A percentile compares a stretch with the other conserved stretches of the same genome.
Evolutionary conservation across 345 rosid genomes (phyloP).

Genomic region (Salix exigua): DNA sequence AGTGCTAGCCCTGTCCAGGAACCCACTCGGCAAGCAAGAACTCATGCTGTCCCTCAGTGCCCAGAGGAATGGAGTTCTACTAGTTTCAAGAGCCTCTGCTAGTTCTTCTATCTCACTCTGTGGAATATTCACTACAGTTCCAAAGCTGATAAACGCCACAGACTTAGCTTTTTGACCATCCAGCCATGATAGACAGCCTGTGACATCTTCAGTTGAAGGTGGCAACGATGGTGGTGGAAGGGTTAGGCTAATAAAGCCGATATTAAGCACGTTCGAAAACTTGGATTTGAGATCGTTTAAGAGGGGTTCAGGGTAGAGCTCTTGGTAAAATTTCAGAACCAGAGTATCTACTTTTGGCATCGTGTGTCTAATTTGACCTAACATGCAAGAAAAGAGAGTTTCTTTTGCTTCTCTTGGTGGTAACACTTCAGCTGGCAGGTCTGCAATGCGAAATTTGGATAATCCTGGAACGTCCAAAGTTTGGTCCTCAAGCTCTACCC

Average conservation of each 20-base stretch:
- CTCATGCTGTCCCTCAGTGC: slow-evolving; percentile 25
- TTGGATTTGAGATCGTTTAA: slow-evolving; percentile 33
- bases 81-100: slow-evolving; percentile 45
- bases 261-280: slow-evolving; percentile 12
- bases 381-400: slow-evolving; percentile 34
- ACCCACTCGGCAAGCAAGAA: slow-evolving; percentile 8
- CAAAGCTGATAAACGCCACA: slow-evolving; percentile 57
- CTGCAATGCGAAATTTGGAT: slow-evolving; percentile 35
- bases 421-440: slow-evolving; percentile 46
- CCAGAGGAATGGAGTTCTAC: slow-evolving; percentile 47
- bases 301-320: slow-evolving; percentile 34
- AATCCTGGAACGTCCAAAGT: slow-evolving; percentile 45
- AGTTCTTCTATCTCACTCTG: slow-evolving; percentile 41
- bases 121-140: slow-evolving; percentile 37
- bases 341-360: slow-evolving; percentile 43
- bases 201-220: slow-evolving; percentile 26
- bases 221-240: not conserved
- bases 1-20: slow-evolving; percentile 9
- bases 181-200: slow-evolving; percentile 55
- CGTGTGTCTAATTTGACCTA: slow-evolving; percentile 31
- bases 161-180: slow-evolving; percentile 30
- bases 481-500: slow-evolving; percentile 8
- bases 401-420: slow-evolving; percentile 5
- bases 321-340: slow-evolving; percentile 43
- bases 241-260: slow-evolving; percentile 21